These are phyloP conservation scores for Porodaedalea pini DNA, from an alignment of 1,284 basidiomycete species.

Conservation along the genomic window DNA sequence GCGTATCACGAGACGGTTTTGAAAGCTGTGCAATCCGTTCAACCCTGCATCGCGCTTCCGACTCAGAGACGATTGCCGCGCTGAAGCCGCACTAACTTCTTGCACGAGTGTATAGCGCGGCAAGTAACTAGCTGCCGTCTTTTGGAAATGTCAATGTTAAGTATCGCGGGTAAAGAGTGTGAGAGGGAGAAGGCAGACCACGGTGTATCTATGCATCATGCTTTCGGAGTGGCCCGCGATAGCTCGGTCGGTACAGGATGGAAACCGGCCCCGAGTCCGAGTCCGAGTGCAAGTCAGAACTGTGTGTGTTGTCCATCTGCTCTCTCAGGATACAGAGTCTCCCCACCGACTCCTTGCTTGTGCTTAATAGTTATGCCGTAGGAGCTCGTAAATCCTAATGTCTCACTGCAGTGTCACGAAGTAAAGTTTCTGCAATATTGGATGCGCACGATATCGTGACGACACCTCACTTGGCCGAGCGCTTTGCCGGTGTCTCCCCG, in stretches of 20 bases:
- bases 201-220: not conserved
- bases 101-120: too few species aligned
- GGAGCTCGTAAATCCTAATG: too few species aligned
- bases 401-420: too few species aligned
- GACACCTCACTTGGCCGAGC: conserved; percentile 1
- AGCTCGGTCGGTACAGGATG: not conserved
- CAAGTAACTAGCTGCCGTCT: not conserved
- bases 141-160: not conserved
- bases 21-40: conserved; percentile 4
- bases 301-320: too few species aligned
- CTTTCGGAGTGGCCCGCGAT: not conserved
- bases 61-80: too few species aligned
- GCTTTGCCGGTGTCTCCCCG: conserved; percentile 1
- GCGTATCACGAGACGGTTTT: conserved; percentile 10
- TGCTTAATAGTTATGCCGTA: too few species aligned
- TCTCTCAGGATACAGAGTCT: not conserved
- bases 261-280: not conserved
- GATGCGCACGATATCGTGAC: not conserved
- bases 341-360: not conserved
- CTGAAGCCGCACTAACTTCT: too few species aligned
- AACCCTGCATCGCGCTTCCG: not conserved
- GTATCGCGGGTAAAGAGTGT: not conserved
- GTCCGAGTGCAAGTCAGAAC: not conserved
- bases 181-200: not conserved
- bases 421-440: too few species aligned